phyloP scores from a whole-genome alignment of 345 rosid species.

The Dovyalis caffra region DNA sequence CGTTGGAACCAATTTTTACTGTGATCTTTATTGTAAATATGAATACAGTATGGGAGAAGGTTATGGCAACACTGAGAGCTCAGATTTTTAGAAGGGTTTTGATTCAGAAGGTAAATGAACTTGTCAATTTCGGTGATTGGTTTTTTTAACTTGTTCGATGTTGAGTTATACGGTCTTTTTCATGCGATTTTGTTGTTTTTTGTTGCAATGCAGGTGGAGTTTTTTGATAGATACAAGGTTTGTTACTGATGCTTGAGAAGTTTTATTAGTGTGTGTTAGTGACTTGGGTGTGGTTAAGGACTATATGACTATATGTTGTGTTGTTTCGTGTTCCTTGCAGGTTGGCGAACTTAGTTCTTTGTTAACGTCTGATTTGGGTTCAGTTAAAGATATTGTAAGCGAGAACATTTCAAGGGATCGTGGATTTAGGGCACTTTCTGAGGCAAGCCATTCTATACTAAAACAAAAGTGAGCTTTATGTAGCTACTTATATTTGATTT shows the following conservation, averaged over 20 bases:
- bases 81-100: slow-evolving; percentile 70
- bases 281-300: background rate
- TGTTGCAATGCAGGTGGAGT: slow-evolving; percentile 58
- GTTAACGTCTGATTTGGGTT: slow-evolving; percentile 88
- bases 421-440: slow-evolving; percentile 94
- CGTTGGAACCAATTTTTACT: slow-evolving; percentile 81
- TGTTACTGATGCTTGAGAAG: slow-evolving; percentile 8
- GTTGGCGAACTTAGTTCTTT: slow-evolving; percentile 86
- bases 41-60: slow-evolving; percentile 78
- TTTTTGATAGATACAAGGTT: slow-evolving; percentile 90
- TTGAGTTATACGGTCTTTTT: background rate
- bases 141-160: background rate
- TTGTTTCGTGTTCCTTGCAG: slow-evolving; percentile 32
- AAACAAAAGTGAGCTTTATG: slow-evolving; percentile 58
- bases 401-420: slow-evolving; percentile 96
- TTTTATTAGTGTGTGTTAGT: background rate
- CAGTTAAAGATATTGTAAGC: slow-evolving; percentile 69
- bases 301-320: background rate
- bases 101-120: slow-evolving; percentile 66
- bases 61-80: slow-evolving; percentile 80
- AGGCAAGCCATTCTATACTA: slow-evolving; percentile 85
- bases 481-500: slow-evolving; percentile 16
- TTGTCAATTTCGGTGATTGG: slow-evolving; percentile 1
- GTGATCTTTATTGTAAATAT: slow-evolving; percentile 72
- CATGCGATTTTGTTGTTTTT: background rate